A percentile compares a stretch with the other conserved stretches of the same genome.
Conservation (phyloP, 352 stramenopile genomes). For the Lagenidium sp. region DNA sequence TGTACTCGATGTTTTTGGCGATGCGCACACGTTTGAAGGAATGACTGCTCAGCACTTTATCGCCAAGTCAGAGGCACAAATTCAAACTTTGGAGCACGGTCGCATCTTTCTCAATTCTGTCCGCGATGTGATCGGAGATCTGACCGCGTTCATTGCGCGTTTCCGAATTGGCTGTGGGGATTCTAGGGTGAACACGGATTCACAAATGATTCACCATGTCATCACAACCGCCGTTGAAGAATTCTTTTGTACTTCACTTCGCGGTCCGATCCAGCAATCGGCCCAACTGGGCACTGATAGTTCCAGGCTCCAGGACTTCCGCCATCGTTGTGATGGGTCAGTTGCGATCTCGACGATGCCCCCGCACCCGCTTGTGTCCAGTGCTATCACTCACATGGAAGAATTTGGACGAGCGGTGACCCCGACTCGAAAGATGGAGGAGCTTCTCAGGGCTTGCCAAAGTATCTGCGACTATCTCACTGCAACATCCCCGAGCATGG, state of each 20-base stretch:
- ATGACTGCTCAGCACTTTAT: constrained; percentile 17
- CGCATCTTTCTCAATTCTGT: constrained; percentile 20
- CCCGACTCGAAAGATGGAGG: constrained; percentile 19
- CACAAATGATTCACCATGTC: not conserved
- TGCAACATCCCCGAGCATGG: too few species aligned
- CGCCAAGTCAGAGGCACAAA: too few species aligned
- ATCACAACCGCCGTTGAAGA: constrained; percentile 11
- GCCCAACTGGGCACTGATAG: too few species aligned
- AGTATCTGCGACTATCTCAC: constrained; percentile 18
- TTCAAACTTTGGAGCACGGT: constrained; percentile 6
- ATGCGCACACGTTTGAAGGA: constrained; percentile 17
- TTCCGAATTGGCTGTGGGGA: constrained; percentile 16
- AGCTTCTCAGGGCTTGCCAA: constrained; percentile 19
- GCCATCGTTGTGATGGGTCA: too few species aligned
- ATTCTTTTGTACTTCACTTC: constrained; percentile 16
- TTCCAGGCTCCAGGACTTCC: too few species aligned
- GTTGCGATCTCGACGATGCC: too few species aligned
- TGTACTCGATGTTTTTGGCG: constrained; percentile 11
- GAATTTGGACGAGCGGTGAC: constrained; percentile 11
- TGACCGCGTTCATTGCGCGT: constrained; percentile 24
- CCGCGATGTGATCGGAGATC: constrained; percentile 21
- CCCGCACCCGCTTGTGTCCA: not conserved
- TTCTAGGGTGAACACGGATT: too few species aligned
- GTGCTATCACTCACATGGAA: constrained; percentile 10
- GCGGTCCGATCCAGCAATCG: constrained; percentile 14